Percentiles rank a stretch among this genome's conserved stretches.
Conservation (phyloP, 768 basidiomycete genomes). For the Cubamyces sp. region DNA sequence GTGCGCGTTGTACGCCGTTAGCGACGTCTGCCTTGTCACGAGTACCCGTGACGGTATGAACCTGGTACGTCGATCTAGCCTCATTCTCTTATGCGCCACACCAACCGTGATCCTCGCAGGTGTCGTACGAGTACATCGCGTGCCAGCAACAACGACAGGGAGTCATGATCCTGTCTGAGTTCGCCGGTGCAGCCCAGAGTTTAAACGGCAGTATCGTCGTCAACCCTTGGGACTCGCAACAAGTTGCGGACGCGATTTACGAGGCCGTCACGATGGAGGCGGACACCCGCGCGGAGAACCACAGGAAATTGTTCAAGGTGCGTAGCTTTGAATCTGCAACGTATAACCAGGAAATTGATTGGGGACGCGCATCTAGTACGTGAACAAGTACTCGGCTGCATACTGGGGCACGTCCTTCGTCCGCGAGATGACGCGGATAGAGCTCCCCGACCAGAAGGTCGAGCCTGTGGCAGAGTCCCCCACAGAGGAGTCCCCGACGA, state of each 20-base stretch:
- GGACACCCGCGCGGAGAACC: slow-evolving; percentile 86
- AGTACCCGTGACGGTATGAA: slow-evolving; percentile 99
- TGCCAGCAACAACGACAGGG: slow-evolving; percentile 93
- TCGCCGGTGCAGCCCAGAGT: slow-evolving; percentile 95
- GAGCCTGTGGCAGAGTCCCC: slow-evolving; percentile 36
- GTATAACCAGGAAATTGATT: no score
- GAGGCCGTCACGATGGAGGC: slow-evolving; percentile 90
- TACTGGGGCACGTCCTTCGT: slow-evolving; percentile 94
- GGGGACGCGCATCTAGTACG: slow-evolving; percentile 51
- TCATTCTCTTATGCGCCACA: slow-evolving; percentile 31
- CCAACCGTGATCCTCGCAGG: slow-evolving; percentile 49
- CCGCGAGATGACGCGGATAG: slow-evolving; percentile 74
- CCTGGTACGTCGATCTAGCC: slow-evolving; percentile 60
- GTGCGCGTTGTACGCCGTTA: slow-evolving; percentile 95
- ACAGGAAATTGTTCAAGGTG: slow-evolving; percentile 89
- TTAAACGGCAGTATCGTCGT: slow-evolving; percentile 96
- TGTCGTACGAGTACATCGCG: slow-evolving; percentile 98
- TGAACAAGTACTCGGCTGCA: slow-evolving; percentile 90
- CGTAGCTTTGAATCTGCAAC: slow-evolving; percentile 22
- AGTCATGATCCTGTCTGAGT: slow-evolving; percentile 97
- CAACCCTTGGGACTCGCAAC: slow-evolving; percentile 99
- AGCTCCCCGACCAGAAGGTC: slow-evolving; percentile 46
- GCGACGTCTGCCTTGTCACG: slow-evolving; percentile 94
- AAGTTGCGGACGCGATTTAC: slow-evolving; percentile 96
- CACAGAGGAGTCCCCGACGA: slow-evolving; percentile 7